Base-by-base conservation (phyloP, 148 eudicot genomes). In the Dysphania ambrosioides region DNA sequence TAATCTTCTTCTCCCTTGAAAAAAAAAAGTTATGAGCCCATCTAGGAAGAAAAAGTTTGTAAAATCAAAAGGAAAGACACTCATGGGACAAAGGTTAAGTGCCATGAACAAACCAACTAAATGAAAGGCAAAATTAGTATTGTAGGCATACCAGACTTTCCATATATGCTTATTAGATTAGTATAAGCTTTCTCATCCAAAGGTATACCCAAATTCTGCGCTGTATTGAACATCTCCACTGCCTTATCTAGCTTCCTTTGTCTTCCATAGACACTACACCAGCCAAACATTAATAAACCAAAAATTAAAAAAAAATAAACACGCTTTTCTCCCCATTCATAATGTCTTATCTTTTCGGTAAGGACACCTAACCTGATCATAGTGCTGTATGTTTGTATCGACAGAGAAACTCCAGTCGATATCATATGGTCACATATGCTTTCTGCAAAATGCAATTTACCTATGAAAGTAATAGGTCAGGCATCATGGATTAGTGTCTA, bases 121-220 rank as follows among this genome's bases (percentile, higher is more conserved):
- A 38, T 21, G 49, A 36, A 31, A 32, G 21, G 67, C 1, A 30
- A 6, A 32, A 66, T n/a, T n/a, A 3, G 11, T 11, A n/a, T 59
- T 19, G 4, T 59, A 12, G 32, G 19, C 83, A 21, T 83, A 93
- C 98, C 97, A 81, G 84, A 85, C 84, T 93, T 93, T 38, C 91
- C 98, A 72, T 82, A 88, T 70, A 85, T 72, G 82, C 87, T 78
- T 53, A 93, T 89, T 86, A 93, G 68, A 86, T 91, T 93, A 66
- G 91, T 83, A 77, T 91, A 93, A 68, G 79, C 87, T 79, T 82
- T 93, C 91, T 91, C 98, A 85, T 91, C 98, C 85, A 93, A 72
- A 60, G 87, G 55, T 68, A 85, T 74, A 40, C 91, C 88, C 81
- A 68, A 71, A 42, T 78, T 87, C 41, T 72, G 88, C 58, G 88